Conservation (phyloP, 164 flowering plant genomes). For the Santalum album region DNA sequence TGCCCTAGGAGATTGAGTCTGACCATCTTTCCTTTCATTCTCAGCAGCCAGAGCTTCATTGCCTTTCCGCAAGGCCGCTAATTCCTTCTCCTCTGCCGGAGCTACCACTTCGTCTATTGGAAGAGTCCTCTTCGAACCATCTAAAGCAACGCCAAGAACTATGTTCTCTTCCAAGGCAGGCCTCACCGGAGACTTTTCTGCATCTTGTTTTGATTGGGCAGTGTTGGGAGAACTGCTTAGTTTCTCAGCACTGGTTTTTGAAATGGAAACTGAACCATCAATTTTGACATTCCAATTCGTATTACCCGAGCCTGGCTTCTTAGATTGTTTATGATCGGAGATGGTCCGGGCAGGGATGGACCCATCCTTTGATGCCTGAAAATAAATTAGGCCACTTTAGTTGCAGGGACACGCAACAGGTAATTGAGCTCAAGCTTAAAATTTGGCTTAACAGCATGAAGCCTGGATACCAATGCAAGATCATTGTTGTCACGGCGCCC, state of each 20-base stretch:
- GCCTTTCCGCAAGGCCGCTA: constrained; percentile 31
- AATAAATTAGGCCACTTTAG: too few species aligned
- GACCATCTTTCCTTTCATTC: constrained; percentile 35
- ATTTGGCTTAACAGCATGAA: too few species aligned
- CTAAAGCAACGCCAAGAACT: constrained; percentile 62
- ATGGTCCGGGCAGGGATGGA: too few species aligned
- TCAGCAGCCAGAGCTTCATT: constrained; percentile 26
- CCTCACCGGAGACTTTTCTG: constrained; percentile 20
- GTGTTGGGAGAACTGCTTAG: constrained; percentile 9
- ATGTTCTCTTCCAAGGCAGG: constrained; percentile 51
- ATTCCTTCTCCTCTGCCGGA: constrained; percentile 42
- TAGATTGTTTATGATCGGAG: constrained; percentile 27
- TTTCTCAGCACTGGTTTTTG: constrained; percentile 18
- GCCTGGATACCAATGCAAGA: too few species aligned
- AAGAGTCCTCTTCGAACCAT: constrained; percentile 64
- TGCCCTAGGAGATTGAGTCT: constrained; percentile 20
- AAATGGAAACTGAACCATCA: constrained; percentile 12
- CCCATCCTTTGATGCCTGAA: too few species aligned
- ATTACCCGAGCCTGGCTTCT: constrained; percentile 21
- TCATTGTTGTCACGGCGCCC: too few species aligned
- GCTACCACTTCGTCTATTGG: constrained; percentile 74
- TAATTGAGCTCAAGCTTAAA: too few species aligned
- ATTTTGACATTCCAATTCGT: constrained; percentile 12
- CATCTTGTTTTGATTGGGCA: constrained; percentile 25
- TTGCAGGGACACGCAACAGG: too few species aligned